phyloP scores from a whole-genome alignment of 2,329 filamentous ascomycete genomes.

The Fonsecaea monophora region DNA sequence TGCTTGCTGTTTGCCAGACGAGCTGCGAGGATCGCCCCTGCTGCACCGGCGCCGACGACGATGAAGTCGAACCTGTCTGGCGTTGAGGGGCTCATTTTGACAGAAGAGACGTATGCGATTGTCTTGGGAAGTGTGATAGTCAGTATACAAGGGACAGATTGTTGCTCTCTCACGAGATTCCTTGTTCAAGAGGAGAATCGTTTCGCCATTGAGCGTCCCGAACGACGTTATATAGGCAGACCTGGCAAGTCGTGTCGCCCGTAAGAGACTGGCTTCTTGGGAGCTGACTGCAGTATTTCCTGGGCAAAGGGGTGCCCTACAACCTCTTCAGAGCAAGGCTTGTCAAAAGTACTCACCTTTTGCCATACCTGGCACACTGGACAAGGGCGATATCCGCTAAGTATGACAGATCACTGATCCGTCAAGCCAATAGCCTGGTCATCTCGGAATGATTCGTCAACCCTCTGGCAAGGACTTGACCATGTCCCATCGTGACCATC shows the following conservation, averaged over 20 bases:
- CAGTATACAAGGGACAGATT: neutral
- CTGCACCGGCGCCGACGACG: slow-evolving; percentile 60
- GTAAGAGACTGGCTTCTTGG: neutral
- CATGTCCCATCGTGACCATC: neutral
- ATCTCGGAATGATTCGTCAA: neutral
- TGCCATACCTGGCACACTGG: neutral
- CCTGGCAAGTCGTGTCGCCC: neutral
- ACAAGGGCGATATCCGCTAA: neutral
- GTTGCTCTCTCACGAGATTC: no score
- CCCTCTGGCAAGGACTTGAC: neutral
- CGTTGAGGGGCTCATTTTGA: slow-evolving; percentile 6
- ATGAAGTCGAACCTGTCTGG: slow-evolving; percentile 32
- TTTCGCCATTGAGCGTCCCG: neutral
- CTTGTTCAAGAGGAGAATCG: neutral
- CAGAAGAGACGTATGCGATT: neutral
- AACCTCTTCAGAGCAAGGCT: neutral
- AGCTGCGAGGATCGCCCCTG: slow-evolving; percentile 64
- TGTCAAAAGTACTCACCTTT: neutral
- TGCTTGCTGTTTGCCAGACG: slow-evolving; percentile 57
- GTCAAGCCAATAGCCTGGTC: neutral
- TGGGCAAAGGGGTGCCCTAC: neutral
- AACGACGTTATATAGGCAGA: neutral
- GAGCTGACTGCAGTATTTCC: neutral
- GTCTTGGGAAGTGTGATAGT: neutral
- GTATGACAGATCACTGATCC: neutral